Evolutionary conservation across 2,329 filamentous ascomycete genomes (phyloP).

Genomic region (Fusarium napiforme): DNA sequence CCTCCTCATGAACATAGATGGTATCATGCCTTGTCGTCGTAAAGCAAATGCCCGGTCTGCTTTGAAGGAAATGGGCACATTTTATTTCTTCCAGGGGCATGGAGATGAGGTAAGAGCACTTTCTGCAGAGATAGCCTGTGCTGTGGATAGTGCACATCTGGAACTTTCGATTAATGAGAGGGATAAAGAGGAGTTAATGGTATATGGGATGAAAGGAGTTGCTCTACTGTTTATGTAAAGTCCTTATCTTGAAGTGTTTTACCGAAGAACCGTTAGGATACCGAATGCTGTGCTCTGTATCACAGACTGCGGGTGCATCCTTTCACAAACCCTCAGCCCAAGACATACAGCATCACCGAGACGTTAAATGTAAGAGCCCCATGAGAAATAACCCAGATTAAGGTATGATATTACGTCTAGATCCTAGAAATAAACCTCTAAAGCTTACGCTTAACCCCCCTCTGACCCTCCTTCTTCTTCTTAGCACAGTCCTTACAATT

Average conservation of each 20-base stretch:
- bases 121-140: conserved; percentile 13
- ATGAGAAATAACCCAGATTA: accelerated
- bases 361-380: not conserved
- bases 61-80: conserved; percentile 3
- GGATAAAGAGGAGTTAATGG: accelerated
- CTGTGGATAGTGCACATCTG: conserved; percentile 17
- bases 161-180: accelerated
- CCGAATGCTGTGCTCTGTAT: not conserved
- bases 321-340: not conserved
- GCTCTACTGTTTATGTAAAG: not conserved
- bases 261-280: not conserved
- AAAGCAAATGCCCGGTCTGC: not conserved
- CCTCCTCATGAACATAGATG: conserved; percentile 14
- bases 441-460: not conserved
- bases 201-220: not conserved
- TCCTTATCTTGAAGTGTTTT: not conserved
- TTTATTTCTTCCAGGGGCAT: conserved; percentile 11
- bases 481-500: not conserved
- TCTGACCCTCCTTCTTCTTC: not conserved
- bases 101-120: conserved; percentile 9
- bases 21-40: conserved; percentile 5
- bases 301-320: not conserved
- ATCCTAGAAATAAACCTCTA: not conserved
- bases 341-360: not conserved
- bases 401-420: accelerated